phyloP scores from a whole-genome alignment of 352 stramenopile species.

The Halophytophthora batemanensis region DNA sequence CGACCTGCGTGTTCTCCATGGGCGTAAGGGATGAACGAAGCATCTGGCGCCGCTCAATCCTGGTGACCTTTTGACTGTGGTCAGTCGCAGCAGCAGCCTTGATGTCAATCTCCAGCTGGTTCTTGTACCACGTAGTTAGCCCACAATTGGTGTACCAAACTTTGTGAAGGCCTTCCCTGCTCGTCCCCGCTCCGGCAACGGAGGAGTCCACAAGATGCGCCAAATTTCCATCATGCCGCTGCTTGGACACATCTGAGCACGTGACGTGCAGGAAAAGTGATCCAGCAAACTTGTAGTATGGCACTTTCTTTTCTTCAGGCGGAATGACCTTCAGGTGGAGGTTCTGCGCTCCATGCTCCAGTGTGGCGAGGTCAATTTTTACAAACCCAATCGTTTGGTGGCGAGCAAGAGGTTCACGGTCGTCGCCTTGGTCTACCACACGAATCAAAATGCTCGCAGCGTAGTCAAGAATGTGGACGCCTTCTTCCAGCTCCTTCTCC shows the following conservation, averaged over 20 bases:
- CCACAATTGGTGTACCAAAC: conserved; percentile 11
- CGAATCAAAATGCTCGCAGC: conserved; percentile 46
- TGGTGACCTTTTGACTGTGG: conserved; percentile 20
- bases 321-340: conserved; percentile 43
- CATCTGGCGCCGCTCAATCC: conserved; percentile 41
- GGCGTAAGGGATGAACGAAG: conserved; percentile 52
- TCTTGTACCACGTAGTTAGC: conserved; percentile 36
- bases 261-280: conserved; percentile 37
- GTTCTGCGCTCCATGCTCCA: conserved; percentile 35
- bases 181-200: not conserved
- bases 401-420: not conserved
- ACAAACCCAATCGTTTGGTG: conserved; percentile 34
- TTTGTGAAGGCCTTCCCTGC: not conserved
- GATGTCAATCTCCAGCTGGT: conserved; percentile 11
- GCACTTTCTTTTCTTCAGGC: conserved; percentile 12
- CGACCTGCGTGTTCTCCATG: conserved; percentile 58
- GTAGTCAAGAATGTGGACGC: conserved; percentile 27
- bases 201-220: not conserved
- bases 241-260: conserved; percentile 11
- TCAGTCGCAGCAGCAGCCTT: conserved; percentile 4
- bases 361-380: conserved; percentile 46
- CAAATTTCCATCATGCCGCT: not conserved
- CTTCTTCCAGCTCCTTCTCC: conserved; percentile 10
- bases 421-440: conserved; percentile 33
- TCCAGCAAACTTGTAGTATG: conserved; percentile 59